Evolutionary conservation across 2,329 filamentous ascomycete genomes (phyloP).

Genomic region (Xylariomycetidae sp.): DNA sequence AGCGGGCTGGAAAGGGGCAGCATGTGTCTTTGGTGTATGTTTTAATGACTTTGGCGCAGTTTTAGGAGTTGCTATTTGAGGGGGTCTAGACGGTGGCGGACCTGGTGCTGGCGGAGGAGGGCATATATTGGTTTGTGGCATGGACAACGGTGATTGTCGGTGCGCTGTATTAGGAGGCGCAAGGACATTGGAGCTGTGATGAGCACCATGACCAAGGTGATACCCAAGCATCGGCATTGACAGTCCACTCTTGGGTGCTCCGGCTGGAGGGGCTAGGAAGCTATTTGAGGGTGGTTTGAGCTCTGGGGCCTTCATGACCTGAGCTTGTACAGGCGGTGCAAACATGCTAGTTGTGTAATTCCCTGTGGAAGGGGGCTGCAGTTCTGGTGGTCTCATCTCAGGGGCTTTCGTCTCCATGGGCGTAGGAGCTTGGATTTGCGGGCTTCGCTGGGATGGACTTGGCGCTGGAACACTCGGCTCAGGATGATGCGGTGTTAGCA

Average conservation of each 20-base stretch:
- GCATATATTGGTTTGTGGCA: conserved; percentile 24
- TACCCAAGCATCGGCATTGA: conserved; percentile 34
- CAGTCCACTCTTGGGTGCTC: conserved; percentile 23
- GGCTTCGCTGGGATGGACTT: conserved; percentile 4
- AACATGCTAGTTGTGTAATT: conserved; percentile 30
- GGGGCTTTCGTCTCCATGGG: conserved; percentile 15
- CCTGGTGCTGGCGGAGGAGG: conserved; percentile 15
- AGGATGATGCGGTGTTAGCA: conserved; percentile 4
- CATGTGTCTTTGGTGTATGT: no score
- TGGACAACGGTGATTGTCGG: conserved; percentile 30
- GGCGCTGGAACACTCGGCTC: neutral
- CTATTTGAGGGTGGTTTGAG: conserved; percentile 24
- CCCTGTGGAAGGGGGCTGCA: conserved; percentile 15
- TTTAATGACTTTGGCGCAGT: conserved; percentile 2
- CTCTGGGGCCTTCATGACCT: conserved; percentile 24
- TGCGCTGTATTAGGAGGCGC: conserved; percentile 40
- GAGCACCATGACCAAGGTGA: conserved; percentile 14
- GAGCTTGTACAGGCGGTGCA: conserved; percentile 22
- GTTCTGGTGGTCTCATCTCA: conserved; percentile 22
- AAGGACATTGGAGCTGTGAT: conserved; percentile 34
- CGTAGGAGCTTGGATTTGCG: conserved; percentile 11
- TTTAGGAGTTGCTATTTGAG: conserved; percentile 9
- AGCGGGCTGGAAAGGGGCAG: no score
- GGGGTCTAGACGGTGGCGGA: conserved; percentile 6
- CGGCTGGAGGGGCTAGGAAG: conserved; percentile 27